phyloP scores from a whole-genome alignment of 2,329 filamentous ascomycete species.

The Claviceps sp. region DNA sequence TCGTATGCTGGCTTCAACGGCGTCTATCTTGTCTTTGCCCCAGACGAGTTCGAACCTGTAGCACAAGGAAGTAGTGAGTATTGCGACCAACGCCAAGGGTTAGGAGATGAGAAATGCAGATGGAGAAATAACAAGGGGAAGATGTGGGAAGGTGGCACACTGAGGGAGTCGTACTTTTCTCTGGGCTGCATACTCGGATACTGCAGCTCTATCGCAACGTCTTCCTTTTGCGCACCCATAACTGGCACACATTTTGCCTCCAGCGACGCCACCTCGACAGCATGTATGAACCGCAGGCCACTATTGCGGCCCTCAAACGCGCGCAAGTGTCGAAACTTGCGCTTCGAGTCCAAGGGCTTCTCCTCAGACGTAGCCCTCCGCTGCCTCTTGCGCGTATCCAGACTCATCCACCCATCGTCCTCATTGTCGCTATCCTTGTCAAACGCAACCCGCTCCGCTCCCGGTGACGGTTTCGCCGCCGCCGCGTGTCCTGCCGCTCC shows the following conservation, averaged over 20 bases:
- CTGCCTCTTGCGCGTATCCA: conserved; percentile 35
- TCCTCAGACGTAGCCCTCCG: conserved; percentile 28
- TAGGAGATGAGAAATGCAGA: background rate
- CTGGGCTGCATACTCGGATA: conserved; percentile 64
- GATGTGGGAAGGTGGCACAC: background rate
- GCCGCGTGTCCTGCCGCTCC: conserved; percentile 10
- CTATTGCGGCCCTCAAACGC: conserved; percentile 31
- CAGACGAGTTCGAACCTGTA: conserved; percentile 49
- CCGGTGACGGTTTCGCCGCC: conserved; percentile 25
- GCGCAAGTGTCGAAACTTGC: conserved; percentile 30
- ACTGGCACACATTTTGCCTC: conserved; percentile 37
- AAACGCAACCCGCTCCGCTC: conserved; percentile 34
- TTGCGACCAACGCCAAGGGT: background rate
- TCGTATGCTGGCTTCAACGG: conserved; percentile 57
- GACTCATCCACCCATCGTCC: conserved; percentile 37
- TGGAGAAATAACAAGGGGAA: background rate
- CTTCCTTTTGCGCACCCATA: conserved; percentile 34
- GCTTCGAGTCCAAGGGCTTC: conserved; percentile 31
- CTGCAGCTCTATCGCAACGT: conserved; percentile 55
- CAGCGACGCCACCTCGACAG: conserved; percentile 40
- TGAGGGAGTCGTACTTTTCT: conserved; percentile 42
- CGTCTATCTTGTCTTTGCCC: conserved; percentile 67
- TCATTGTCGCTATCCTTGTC: conserved; percentile 38
- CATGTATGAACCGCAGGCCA: conserved; percentile 40
- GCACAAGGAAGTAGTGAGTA: background rate